Percentiles rank a stretch among this genome's conserved stretches.
phyloP scores from a whole-genome alignment of 2,329 filamentous ascomycete species.

The Didymella exigua region DNA sequence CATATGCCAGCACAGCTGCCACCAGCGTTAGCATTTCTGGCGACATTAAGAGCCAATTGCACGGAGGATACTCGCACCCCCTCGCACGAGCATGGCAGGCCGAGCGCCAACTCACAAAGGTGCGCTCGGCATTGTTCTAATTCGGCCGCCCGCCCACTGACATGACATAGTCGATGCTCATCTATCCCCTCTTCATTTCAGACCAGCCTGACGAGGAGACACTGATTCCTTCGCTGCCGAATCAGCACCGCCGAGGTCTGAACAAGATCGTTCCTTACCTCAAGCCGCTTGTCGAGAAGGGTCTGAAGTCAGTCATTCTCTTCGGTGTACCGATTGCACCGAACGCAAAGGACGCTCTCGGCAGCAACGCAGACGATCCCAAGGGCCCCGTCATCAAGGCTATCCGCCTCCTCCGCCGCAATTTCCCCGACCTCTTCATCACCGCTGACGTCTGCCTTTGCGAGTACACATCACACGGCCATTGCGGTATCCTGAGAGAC shows the following conservation, averaged over 20 bases:
- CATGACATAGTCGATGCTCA: conserved; percentile 82
- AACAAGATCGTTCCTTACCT: conserved; percentile 86
- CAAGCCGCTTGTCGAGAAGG: conserved; percentile 84
- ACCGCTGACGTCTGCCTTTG: conserved; percentile 93
- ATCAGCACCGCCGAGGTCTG: conserved; percentile 85
- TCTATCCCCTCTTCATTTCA: conserved; percentile 95
- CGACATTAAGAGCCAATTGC: conserved; percentile 58
- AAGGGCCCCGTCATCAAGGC: conserved; percentile 87
- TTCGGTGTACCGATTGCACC: conserved; percentile 90
- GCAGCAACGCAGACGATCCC: conserved; percentile 90
- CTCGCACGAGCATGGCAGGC: conserved; percentile 59
- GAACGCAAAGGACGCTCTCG: conserved; percentile 85
- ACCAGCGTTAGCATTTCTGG: conserved; percentile 59
- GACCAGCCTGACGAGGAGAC: conserved; percentile 93
- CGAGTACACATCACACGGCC: conserved; percentile 97
- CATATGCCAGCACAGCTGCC: conserved; percentile 58
- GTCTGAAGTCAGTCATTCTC: conserved; percentile 88
- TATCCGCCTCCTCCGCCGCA: conserved; percentile 81
- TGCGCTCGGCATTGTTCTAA: conserved; percentile 22
- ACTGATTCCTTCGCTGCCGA: conserved; percentile 86
- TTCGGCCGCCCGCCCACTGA: conserved; percentile 22
- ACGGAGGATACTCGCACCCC: conserved; percentile 59
- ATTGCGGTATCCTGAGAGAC: conserved; percentile 93
- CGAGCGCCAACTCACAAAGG: conserved; percentile 59
- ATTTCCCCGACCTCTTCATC: conserved; percentile 91